Evolutionary conservation across 2,329 filamentous ascomycete species (phyloP), one percentile per base, ranked within the genome.

Genomic region (Colletotrichum costaricense): DNA sequence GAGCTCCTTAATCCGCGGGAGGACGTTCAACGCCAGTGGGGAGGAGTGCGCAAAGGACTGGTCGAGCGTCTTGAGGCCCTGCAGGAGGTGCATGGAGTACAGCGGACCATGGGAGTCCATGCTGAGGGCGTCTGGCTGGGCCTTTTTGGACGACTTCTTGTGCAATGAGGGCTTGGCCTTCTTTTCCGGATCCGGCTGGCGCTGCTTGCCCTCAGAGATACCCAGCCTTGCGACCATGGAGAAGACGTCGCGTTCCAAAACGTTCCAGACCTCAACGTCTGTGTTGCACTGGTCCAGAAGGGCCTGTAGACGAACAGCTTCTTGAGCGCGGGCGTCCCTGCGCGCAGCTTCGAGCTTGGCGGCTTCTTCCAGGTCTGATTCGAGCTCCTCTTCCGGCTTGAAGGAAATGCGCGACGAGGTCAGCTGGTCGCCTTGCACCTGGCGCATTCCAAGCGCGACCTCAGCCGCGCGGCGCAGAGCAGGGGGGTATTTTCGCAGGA

Each of bases 221-320:
- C 90, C 88, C 24, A 94, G 82, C 72, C 84, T 87, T 4, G 82
- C 79, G 0, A 92, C 87, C 74, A 92, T 81, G 1, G 87, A 84
- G 76, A 95, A 93, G 14, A 95, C 91, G 63, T 94, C 88, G 5
- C 84, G 80, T 74, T 94, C 90, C 79, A 95, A 85, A 3, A 93
- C 81, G 7, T 89, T 80, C 93, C 93, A 95, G 11, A 95, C 84
- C 63, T 90, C 89, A 24, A 87, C 82, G 76, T 95, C 93, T 0
- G 89, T 89, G 71, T 83, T 76, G 22, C 91, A 91, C 2, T 77
- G 79, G 12, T 84, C 81, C 83, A 95, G 88, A 52, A 89, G 77
- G 6, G 76, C 75, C 74, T 89, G 87, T 9, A 94, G 86, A 11
- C 89, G 84, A 30, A 78, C 76, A 59, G 86, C 84, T 78, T 92